These are phyloP conservation scores for Ceriops tagal DNA, from an alignment of 345 rosid species.

Conservation along the genomic window DNA sequence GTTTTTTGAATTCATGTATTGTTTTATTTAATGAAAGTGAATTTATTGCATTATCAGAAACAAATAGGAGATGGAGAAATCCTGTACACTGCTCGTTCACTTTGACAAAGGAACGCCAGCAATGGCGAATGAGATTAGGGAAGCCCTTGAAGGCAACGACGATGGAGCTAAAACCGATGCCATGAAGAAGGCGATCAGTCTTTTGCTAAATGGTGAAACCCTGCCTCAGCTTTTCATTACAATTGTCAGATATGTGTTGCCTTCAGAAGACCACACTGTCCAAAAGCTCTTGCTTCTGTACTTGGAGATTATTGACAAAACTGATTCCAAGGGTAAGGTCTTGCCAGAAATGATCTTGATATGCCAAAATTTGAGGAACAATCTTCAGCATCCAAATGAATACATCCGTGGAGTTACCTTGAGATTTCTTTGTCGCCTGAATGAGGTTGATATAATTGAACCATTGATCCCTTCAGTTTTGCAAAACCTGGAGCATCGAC, in stretches of 20 bases:
- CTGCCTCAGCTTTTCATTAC: slow-evolving; percentile 93
- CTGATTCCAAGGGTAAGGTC: slow-evolving; percentile 69
- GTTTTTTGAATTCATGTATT: too few relatives aligned
- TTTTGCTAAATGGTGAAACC: slow-evolving; percentile 84
- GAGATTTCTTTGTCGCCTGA: slow-evolving; percentile 71
- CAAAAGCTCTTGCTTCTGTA: slow-evolving; percentile 84
- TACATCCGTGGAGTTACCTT: slow-evolving; percentile 84
- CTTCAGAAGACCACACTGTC: slow-evolving; percentile 87
- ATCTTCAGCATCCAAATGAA: slow-evolving; percentile 96
- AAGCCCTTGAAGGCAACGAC: slow-evolving; percentile 87
- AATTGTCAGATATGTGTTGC: slow-evolving; percentile 85
- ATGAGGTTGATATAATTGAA: slow-evolving; percentile 64
- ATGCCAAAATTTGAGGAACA: slow-evolving; percentile 87
- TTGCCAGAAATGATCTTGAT: slow-evolving; percentile 94
- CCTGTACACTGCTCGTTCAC: slow-evolving; percentile 71
- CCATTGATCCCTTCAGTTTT: slow-evolving; percentile 71
- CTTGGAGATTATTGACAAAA: slow-evolving; percentile 86
- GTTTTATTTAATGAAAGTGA: background rate
- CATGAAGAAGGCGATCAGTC: slow-evolving; percentile 87
- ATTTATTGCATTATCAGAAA: slow-evolving; percentile 10
- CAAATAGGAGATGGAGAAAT: slow-evolving; percentile 67
- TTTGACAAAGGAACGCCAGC: slow-evolving; percentile 88
- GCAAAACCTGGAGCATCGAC: slow-evolving; percentile 69
- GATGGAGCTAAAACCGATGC: slow-evolving; percentile 64
- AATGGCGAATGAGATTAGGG: slow-evolving; percentile 84